Conservation (phyloP, 139 green algal species). For the Spirogloea muscicola region DNA sequence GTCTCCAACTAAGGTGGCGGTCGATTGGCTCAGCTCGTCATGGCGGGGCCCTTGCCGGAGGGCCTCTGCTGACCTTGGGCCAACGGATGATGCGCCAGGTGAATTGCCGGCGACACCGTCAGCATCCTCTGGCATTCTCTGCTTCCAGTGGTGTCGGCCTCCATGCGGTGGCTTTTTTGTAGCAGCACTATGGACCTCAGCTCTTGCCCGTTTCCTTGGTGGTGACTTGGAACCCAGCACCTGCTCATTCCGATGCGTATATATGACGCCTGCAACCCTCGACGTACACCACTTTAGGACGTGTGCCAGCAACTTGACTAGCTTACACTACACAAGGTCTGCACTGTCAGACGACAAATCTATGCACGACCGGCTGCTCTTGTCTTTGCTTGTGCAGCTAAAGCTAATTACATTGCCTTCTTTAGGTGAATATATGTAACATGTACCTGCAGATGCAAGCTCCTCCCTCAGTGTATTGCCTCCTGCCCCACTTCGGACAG, state of each 20-base stretch:
- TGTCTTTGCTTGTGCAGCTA: too few species aligned
- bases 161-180: too few species aligned
- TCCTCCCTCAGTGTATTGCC: neutral
- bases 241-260: slow-evolving; percentile 1
- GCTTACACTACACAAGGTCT: neutral
- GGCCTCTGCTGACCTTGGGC: neutral
- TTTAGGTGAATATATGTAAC: too few species aligned
- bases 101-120: too few species aligned
- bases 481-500: neutral
- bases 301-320: neutral
- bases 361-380: neutral
- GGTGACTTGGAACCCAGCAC: too few species aligned
- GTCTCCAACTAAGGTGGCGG: neutral
- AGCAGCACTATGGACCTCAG: too few species aligned
- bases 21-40: neutral
- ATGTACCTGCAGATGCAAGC: neutral
- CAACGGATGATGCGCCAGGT: too few species aligned
- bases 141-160: too few species aligned
- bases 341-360: neutral
- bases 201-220: neutral
- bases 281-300: neutral
- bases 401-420: too few species aligned
- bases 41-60: neutral
- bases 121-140: too few species aligned
- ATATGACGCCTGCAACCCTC: neutral